phyloP scores from a whole-genome alignment of 2,329 filamentous ascomycete genomes.

The Pezicula neosporulosa region DNA sequence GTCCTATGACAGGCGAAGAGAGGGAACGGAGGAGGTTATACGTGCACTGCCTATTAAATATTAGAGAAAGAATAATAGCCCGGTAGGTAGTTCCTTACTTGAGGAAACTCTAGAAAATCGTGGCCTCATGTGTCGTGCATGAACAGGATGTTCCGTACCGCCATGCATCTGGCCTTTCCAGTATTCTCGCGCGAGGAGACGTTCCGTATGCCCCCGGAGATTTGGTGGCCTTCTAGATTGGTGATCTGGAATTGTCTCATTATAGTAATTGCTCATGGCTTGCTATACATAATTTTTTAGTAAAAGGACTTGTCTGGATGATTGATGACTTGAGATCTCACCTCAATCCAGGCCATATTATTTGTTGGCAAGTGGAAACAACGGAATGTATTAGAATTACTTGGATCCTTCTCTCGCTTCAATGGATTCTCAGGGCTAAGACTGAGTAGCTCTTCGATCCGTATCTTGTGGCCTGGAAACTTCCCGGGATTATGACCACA shows the following conservation, averaged over 20 bases:
- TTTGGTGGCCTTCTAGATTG: background rate
- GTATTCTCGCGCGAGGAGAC: conserved; percentile 14
- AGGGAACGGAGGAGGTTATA: background rate
- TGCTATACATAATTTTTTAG: conserved; percentile 2
- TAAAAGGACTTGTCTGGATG: no score
- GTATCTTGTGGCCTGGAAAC: background rate
- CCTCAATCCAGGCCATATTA: conserved; percentile 19
- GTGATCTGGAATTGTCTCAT: conserved; percentile 3
- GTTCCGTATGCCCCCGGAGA: conserved; percentile 5
- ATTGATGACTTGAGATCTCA: background rate
- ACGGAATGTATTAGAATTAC: conserved; percentile 1
- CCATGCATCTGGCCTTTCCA: conserved; percentile 17
- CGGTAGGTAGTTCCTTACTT: conserved; percentile 2
- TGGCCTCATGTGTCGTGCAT: conserved; percentile 17
- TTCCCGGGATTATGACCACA: background rate
- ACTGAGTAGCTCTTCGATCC: no score
- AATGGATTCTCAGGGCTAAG: no score
- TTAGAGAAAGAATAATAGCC: background rate
- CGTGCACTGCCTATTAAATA: background rate
- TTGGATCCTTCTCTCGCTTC: background rate
- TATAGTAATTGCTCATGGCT: conserved; percentile 12
- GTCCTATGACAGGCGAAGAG: conserved; percentile 1
- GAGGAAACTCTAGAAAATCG: conserved; percentile 8
- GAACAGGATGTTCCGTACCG: conserved; percentile 12
- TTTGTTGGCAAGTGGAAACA: conserved; percentile 21